Evolutionary conservation across 1,139 yeast genomes (phyloP), one percentile per base, ranked within the genome.

Genomic region (Taphrina populina): DNA sequence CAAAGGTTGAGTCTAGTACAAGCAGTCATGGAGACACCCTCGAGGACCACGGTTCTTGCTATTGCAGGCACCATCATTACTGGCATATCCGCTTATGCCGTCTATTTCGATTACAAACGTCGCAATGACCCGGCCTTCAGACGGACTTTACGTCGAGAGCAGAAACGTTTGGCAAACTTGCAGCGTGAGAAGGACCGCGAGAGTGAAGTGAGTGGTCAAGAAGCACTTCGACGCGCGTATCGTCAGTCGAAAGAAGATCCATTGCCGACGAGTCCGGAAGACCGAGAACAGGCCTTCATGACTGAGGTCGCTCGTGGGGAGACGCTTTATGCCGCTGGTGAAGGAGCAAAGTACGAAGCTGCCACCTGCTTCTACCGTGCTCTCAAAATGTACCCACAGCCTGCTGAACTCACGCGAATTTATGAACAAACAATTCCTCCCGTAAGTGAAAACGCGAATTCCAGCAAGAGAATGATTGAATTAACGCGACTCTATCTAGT

Each of bases 341-440:
- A 76, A 61, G 81, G 79, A 60, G 74, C 76, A 64, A 83, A 82
- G 69, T 71, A 83, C 61, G 87, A 83, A 59, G 84, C 96, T 40
- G 97, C 97, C 39, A 75, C 88, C 64, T 80, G 85, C 64, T 92
- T 88, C 78, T 92, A 92, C 79, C 86, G 88, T 71, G 97, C 96
- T n/a, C 77, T 92, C 68, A 80, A 87, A 33, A 90, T 88, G 52
- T 92, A 90, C 71, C 97, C 98, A 60, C 85, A 85, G 71, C 98
- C 97, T 58, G 84, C 94, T 58, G 96, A 88, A 64, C 80, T 92
- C 64, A 77, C 92, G 69, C 84, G 84, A 45, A 83, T 92, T 65
- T 90, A 87, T 73, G 96, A 90, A 15, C 51, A 57, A 29, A 58
- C 60, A 2, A 47, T 58, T 23, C 60, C 60, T 23, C 54, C 54